Conservation (phyloP, 2,329 filamentous ascomycete genomes). For the Cryphonectria parasitica region DNA sequence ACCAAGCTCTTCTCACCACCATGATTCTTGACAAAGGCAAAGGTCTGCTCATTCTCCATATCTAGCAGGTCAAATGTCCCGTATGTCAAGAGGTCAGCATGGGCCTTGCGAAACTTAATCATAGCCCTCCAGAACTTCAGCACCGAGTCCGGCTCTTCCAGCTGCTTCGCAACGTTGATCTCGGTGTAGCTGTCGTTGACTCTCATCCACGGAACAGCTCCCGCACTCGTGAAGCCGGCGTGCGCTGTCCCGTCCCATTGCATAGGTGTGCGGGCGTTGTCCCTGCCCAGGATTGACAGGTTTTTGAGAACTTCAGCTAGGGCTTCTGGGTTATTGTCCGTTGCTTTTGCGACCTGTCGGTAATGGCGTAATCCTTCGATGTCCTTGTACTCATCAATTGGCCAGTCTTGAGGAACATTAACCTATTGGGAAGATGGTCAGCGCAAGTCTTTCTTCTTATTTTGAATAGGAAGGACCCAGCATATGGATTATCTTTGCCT, state of each 20-base stretch:
- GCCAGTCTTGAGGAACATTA: slow-evolving; percentile 55
- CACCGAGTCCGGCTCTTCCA: slow-evolving; percentile 50
- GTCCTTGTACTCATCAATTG: slow-evolving; percentile 52
- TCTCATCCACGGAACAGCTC: slow-evolving; percentile 60
- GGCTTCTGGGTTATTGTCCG: slow-evolving; percentile 39
- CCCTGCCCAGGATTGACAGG: slow-evolving; percentile 63
- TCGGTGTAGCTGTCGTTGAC: slow-evolving; percentile 59
- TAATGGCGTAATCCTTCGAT: slow-evolving; percentile 56
- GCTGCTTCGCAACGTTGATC: slow-evolving; percentile 60
- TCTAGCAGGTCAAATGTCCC: slow-evolving; percentile 60
- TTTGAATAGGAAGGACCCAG: not conserved
- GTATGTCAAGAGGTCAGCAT: slow-evolving; percentile 63
- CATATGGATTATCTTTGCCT: not conserved
- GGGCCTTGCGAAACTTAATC: slow-evolving; percentile 57
- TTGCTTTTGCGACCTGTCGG: slow-evolving; percentile 32
- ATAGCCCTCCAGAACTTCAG: slow-evolving; percentile 64
- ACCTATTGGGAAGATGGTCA: slow-evolving; percentile 30
- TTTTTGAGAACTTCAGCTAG: slow-evolving; percentile 53
- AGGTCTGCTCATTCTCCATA: slow-evolving; percentile 48
- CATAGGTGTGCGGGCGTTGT: slow-evolving; percentile 71
- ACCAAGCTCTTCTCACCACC: slow-evolving; percentile 38
- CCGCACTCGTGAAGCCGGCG: slow-evolving; percentile 63
- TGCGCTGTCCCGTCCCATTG: slow-evolving; percentile 62
- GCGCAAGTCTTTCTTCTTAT: not conserved
- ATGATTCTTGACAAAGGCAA: slow-evolving; percentile 48